Base-by-base conservation (phyloP, 768 basidiomycete genomes). In the Tulasnella sp. region DNA sequence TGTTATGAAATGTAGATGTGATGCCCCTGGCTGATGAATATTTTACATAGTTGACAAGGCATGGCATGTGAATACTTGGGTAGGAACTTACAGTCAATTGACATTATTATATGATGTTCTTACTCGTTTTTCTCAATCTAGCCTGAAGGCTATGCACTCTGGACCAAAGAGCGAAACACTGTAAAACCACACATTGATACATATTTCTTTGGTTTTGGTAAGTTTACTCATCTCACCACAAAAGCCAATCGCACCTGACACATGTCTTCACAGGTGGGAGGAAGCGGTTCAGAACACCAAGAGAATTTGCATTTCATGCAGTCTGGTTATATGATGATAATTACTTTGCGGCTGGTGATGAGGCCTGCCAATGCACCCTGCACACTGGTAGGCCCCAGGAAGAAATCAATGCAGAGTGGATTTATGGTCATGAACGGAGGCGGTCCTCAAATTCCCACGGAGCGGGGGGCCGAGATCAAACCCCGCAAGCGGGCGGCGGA, bases 321-420 rank as follows among this genome's bases (percentile, higher is more conserved):
- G 61, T 67, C 3, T 67, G 61, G 61, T 13, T 67, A 35, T 67
- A 67, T 67, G 61, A 67, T 67, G 61, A 67, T 67, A 32, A 67
- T 67, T 67, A 67, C 26, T 67, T 67, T 67, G 61, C n/a, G 2
- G 61, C 61, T 32, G 61, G 61, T 15, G 61, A 67, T 67, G 61
- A 67, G 26, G 61, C 61, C 16, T 67, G 61, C 11, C 61, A 67
- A 18, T 67, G 61, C 61, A 67, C 61, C 11, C 61, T 67, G 10
- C 61, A 67, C 26, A 67, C 61, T 18, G 32, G 32, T 4, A 26
- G 61, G 61, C 61, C 61, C 13, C 61, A 67, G 32, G 61, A 26
- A 35, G 29, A 10, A 29, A 67, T 67, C 61, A 67, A 67, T 35
- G 29, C 11, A 26, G 29, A 67, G 61, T 67, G 61, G 61, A 67